Evolutionary conservation across 441 rosid species (phyloP).

Genomic region (Isatis lusitanica): DNA sequence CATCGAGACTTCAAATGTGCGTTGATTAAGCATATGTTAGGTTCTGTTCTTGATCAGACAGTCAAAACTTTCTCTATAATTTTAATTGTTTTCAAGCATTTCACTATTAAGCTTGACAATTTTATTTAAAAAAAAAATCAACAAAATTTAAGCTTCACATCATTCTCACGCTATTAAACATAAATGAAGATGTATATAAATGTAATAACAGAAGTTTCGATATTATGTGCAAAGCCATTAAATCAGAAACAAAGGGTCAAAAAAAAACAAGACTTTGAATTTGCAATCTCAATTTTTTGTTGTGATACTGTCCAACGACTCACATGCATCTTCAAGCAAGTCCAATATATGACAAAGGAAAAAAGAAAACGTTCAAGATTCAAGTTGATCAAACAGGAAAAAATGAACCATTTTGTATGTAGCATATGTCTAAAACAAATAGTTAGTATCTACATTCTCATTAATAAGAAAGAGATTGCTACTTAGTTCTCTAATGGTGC

Average conservation of each 20-base stretch:
- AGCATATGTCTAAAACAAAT: not conserved
- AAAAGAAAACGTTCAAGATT: not conserved
- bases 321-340: slow-evolving; percentile 93
- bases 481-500: not conserved
- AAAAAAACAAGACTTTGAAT: too few relatives aligned
- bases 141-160: not conserved
- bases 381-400: not conserved
- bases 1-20: too few relatives aligned
- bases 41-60: too few relatives aligned
- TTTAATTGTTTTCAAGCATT: too few relatives aligned
- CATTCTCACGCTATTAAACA: not conserved
- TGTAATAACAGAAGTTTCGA: not conserved
- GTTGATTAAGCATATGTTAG: too few relatives aligned
- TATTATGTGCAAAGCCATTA: not conserved
- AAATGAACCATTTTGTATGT: too few relatives aligned
- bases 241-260: not conserved
- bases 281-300: slow-evolving; percentile 36
- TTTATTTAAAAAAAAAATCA: not conserved
- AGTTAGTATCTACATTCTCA: not conserved
- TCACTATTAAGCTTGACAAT: not conserved
- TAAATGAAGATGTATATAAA: slow-evolving; percentile 3
- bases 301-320: slow-evolving; percentile 72
- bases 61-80: too few relatives aligned
- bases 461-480: not conserved
- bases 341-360: slow-evolving; percentile 60